Base-by-base conservation (phyloP, 2,329 filamentous ascomycete species). In the Epichloe elymi region DNA sequence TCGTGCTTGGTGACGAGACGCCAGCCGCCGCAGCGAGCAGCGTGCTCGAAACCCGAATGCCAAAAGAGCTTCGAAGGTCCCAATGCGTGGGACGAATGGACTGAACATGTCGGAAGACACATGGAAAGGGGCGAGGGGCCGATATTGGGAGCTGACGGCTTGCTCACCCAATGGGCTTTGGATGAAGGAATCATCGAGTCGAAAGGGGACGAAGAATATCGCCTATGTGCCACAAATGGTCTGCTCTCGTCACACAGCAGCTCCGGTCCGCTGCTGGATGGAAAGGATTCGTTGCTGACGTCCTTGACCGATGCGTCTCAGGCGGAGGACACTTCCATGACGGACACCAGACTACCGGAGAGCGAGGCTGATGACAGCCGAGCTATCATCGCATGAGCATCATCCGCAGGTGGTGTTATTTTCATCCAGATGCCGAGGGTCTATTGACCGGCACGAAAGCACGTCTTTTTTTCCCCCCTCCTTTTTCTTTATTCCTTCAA, bases 41-140 rank as follows among this genome's bases (percentile, higher is more conserved):
- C 84, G 0, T 90, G 86, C 56, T 80, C 81, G 0, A 82, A 81
- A 58, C 70, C 75, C 0, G 87, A 88, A 58, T 97, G 91, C 62
- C 70, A 76, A 11, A 76, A 76, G 47, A 67, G 74, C 0, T 96
- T 95, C 60, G 75, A 81, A 51, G 89, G 88, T 0, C 70, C 75
- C 1, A 78, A 76, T 2, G 85, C 84, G 8, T 96, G 91, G 91
- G 88, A 95, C 52, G 82, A 88, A 58, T 86, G 89, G 70, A 93
- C 93, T 53, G 91, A 97, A 64, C 91, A 97, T 64, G 84, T 96
- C 1, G 90, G 90, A 1, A 76, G 85, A 45, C 91, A 97, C 64
- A 85, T 95, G 73, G 90, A 96, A 66, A 83, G 83, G 78, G 78
- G 79, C 6, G 80, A 84, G 54, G 79, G 76, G 3, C 68, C 70